phyloP scores from a whole-genome alignment of 2,329 filamentous ascomycete genomes.

The Cytospora chrysosperma region DNA sequence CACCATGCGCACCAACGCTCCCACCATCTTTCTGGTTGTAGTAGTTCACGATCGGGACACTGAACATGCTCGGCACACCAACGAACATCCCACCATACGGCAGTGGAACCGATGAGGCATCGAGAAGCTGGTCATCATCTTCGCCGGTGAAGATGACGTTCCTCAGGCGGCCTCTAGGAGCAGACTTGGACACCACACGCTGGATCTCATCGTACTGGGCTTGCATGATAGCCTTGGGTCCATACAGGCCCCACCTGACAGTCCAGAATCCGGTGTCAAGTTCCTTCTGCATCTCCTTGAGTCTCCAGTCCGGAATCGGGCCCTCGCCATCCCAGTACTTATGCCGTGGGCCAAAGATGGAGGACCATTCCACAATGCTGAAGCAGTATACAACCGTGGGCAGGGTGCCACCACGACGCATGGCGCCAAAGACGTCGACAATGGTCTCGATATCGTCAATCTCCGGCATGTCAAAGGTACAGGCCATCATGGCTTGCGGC shows the following conservation, averaged over 20 bases:
- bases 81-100: slow-evolving; percentile 38
- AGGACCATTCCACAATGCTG: slow-evolving; percentile 46
- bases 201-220: slow-evolving; percentile 43
- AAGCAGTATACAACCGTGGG: slow-evolving; percentile 45
- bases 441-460: slow-evolving; percentile 44
- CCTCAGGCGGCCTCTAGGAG: slow-evolving; percentile 39
- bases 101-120: slow-evolving; percentile 36
- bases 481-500: slow-evolving; percentile 47
- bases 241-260: slow-evolving; percentile 45
- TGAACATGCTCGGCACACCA: slow-evolving; percentile 38
- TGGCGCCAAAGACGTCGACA: slow-evolving; percentile 43
- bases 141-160: slow-evolving; percentile 38
- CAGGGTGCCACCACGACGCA: slow-evolving; percentile 43
- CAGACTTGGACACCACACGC: slow-evolving; percentile 35
- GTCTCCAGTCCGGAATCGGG: slow-evolving; percentile 44
- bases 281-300: slow-evolving; percentile 43
- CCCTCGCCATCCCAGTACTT: slow-evolving; percentile 44
- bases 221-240: slow-evolving; percentile 41
- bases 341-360: slow-evolving; percentile 42
- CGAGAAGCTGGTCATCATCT: slow-evolving; percentile 38
- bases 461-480: slow-evolving; percentile 45
- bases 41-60: slow-evolving; percentile 38
- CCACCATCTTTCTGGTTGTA: slow-evolving; percentile 34
- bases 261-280: slow-evolving; percentile 45
- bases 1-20: slow-evolving; percentile 36